A percentile compares a stretch with the other conserved stretches of the same genome.
These are phyloP conservation scores for Phytophthora pisi DNA, from an alignment of 352 stramenopile species.

Conservation along the genomic window DNA sequence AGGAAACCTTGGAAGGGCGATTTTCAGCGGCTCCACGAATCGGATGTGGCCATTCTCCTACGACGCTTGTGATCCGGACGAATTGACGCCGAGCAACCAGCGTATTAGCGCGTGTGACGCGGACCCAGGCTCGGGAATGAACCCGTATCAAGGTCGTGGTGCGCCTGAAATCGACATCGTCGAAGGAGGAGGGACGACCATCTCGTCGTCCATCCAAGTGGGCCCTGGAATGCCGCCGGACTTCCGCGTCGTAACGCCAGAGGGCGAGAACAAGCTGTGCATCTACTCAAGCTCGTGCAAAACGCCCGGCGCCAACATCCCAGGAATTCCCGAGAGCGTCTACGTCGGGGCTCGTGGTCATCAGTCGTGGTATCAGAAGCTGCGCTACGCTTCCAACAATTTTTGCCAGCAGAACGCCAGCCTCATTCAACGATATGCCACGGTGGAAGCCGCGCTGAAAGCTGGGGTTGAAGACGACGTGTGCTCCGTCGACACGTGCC, in stretches of 20 bases:
- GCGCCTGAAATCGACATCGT: constrained; percentile 95
- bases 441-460: constrained; percentile 28
- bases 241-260: constrained; percentile 46
- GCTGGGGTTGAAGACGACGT: constrained; percentile 47
- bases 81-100: constrained; percentile 42
- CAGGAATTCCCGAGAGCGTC: constrained; percentile 46
- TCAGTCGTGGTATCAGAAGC: constrained; percentile 64
- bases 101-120: constrained; percentile 85
- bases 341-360: constrained; percentile 53
- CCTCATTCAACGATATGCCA: constrained; percentile 32
- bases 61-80: constrained; percentile 75
- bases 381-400: constrained; percentile 69
- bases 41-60: constrained; percentile 96
- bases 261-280: constrained; percentile 42
- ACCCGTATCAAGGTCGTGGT: constrained; percentile 82
- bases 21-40: constrained; percentile 91
- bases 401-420: constrained; percentile 44
- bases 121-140: constrained; percentile 89
- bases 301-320: constrained; percentile 51
- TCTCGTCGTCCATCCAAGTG: constrained; percentile 80
- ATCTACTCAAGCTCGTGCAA: constrained; percentile 54
- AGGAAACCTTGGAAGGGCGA: constrained; percentile 86
- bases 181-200: constrained; percentile 77
- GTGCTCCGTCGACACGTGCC: constrained; percentile 41
- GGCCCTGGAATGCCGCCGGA: constrained; percentile 60